Base-by-base conservation (phyloP, 208 protist species). In the Crithidia sp. region DNA sequence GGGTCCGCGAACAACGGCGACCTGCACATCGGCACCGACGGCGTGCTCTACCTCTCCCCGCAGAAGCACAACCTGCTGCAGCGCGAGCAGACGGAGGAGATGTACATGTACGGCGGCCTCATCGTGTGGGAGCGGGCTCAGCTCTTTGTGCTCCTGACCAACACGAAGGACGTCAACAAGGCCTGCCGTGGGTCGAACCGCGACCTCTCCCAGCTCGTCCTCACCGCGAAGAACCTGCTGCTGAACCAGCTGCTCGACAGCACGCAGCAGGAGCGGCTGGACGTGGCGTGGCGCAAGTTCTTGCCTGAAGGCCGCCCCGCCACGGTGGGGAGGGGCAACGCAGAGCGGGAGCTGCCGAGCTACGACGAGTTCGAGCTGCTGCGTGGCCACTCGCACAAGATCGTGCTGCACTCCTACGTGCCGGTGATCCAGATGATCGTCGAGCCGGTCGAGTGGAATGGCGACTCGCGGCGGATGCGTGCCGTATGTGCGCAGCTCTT, bases 211-310 rank as follows among this genome's bases (percentile, higher is more conserved):
- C 71, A 49, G 37, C 66, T 92, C 41, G 75, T 85, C 9, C 59
- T 83, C 17, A 56, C 76, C 12, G 91, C 88, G 3, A 89, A 85
- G 74, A 39, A 76, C 14, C 17, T 87, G 52, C 68, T 96, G 54
- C 80, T 92, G 13, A 78, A 80, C 17, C 77, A 90, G 55, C 83
- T 96, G 58, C 60, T 90, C 0, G 88, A 93, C n/a, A 87, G 85
- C 71, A 92, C 85, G 10, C 83, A 91, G 60, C 88, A 88, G 63
- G 81, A 88, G 71, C 79, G 82, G 19, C 67, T 95, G 2, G 76
- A 89, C 55, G 82, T 74, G 43, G 86, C 87, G 16, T 85, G 86
- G 85, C 76, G 84, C 3, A 81, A 85, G 70, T 85, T 91, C 43
- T 44, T 85, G 4, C 47, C 14, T 7, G 74, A 75, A 14, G 62